Evolutionary conservation across 2,329 filamentous ascomycete species (phyloP).

Genomic region (Aciculosporium take): DNA sequence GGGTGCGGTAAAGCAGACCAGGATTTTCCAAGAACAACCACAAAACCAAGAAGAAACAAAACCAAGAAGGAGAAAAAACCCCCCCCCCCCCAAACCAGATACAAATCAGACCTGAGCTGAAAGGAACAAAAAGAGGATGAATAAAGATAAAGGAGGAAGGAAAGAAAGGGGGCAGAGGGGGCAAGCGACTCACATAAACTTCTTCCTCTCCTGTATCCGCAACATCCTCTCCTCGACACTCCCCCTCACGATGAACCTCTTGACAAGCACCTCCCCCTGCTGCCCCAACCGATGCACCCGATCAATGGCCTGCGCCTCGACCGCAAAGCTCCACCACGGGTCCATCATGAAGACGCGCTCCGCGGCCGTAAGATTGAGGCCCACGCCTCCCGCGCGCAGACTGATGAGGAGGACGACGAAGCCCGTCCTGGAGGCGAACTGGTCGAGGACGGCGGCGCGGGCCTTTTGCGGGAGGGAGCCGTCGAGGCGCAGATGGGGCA

Average conservation of each 20-base stretch:
- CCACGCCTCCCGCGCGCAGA: constrained; percentile 81
- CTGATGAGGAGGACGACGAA: constrained; percentile 71
- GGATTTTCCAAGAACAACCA: no score
- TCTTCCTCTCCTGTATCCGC: constrained; percentile 85
- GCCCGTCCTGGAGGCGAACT: constrained; percentile 48
- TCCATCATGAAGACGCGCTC: constrained; percentile 98
- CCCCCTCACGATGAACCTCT: constrained; percentile 73
- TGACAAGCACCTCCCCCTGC: constrained; percentile 69
- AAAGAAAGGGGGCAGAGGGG: no score
- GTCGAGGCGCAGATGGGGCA: constrained; percentile 77
- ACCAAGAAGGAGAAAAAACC: neutral
- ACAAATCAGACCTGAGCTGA: no score
- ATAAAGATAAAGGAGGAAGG: neutral
- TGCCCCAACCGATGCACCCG: constrained; percentile 96
- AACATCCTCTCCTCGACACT: constrained; percentile 96
- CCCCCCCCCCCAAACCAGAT: no score
- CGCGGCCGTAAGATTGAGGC: constrained; percentile 80
- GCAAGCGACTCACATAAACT: constrained; percentile 86
- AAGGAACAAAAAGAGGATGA: neutral
- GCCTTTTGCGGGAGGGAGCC: constrained; percentile 79
- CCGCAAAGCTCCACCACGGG: constrained; percentile 96
- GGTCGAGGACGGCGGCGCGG: constrained; percentile 59
- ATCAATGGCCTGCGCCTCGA: constrained; percentile 95
- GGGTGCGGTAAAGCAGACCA: no score
- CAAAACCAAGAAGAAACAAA: neutral